Evolutionary conservation across 2,329 filamentous ascomycete species (phyloP), one percentile per base, ranked within the genome.

Genomic region (Ophiocordyceps camponoti-leonardi): DNA sequence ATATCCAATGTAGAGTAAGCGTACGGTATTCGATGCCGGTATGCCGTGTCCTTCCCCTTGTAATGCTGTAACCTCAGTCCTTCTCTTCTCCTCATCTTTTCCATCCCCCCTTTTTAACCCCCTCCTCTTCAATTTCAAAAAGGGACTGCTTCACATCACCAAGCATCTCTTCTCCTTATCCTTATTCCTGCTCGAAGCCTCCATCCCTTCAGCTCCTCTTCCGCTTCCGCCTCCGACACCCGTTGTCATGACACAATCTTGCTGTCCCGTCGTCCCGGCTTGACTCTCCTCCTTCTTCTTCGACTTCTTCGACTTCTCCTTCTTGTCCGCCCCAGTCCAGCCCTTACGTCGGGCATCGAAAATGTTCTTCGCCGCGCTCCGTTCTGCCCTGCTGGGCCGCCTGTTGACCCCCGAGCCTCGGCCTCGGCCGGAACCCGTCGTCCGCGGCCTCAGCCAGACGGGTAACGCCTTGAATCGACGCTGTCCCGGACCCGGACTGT

Each of bases 321-420:
- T 68, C 49, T 57, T 64, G 46, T 51, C n/a, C 50, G 51, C 64
- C 61, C 35, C n/a, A n/a, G 58, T 66, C 75, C 76, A 80, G 1
- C 76, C 75, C 30, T 66, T 67, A 52, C 67, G 68, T 60, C 71
- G 75, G 1, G 76, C 76, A 49, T 79, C 75, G 18, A 71, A 67
- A 26, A 80, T 73, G 51, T 80, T 81, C 59, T 73, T 78, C 11
- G 74, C 69, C 6, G 76, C 76, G 47, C 75, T 77, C 26, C 74
- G 65, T 54, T 75, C 72, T 2, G 75, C 75, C 39, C 76, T 68
- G 52, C 74, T 78, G 35, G 65, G 65, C 23, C 65, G 67, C 31
- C 73, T 62, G 46, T 58, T 66, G 6, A 76, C 57, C 40, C 65
- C 63, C 48, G 22, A 4, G 22, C 22, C 22, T 23, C 65, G 51